These are phyloP conservation scores for Citrus sp. DNA, from an alignment of 345 rosid species.

Conservation along the genomic window DNA sequence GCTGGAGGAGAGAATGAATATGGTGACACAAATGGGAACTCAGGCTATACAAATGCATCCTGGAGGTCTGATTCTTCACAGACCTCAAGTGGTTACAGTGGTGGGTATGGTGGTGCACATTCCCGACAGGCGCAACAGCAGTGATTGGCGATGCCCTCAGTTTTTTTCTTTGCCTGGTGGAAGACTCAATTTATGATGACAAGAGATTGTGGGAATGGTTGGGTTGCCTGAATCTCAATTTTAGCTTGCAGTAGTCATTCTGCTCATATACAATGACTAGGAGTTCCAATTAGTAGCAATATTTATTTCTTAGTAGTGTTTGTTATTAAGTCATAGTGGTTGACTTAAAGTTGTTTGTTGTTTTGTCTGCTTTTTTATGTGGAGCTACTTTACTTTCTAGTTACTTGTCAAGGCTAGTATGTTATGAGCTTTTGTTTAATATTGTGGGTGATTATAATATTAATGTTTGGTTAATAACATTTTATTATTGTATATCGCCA, in stretches of 20 bases:
- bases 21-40: conserved; percentile 28
- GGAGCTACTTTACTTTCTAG: conserved; percentile 6
- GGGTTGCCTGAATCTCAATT: conserved; percentile 30
- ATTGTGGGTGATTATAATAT: conserved; percentile 7
- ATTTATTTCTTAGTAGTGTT: conserved; percentile 12
- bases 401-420: conserved; percentile 14
- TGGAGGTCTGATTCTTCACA: conserved; percentile 32
- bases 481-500: neutral
- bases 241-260: conserved; percentile 26
- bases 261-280: conserved; percentile 32
- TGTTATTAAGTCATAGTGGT: conserved; percentile 11
- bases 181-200: neutral
- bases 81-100: conserved; percentile 25
- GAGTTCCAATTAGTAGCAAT: conserved; percentile 20
- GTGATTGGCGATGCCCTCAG: conserved; percentile 18
- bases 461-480: neutral
- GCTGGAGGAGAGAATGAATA: conserved; percentile 25
- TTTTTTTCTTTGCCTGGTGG: neutral
- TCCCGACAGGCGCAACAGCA: conserved; percentile 25
- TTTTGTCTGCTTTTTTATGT: conserved; percentile 6
- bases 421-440: conserved; percentile 10
- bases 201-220: conserved; percentile 27
- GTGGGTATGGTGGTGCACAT: conserved; percentile 15
- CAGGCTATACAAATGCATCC: conserved; percentile 22
- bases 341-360: conserved; percentile 9